Base-by-base conservation (phyloP, 495 filamentous ascomycete genomes). In the Cryomyces antarcticus region DNA sequence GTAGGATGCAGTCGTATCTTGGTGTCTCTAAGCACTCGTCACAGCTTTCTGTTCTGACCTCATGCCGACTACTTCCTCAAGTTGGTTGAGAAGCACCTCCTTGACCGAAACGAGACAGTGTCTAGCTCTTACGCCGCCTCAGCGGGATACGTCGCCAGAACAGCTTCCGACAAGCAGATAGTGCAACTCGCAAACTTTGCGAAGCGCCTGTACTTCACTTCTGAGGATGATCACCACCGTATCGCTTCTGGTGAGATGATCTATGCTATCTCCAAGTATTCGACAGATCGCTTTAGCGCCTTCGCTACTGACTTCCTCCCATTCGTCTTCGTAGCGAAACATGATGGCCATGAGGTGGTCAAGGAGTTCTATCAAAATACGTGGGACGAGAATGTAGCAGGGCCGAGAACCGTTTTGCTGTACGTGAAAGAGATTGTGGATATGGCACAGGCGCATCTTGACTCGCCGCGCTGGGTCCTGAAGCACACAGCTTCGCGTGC, bases 61-160 rank as follows among this genome's bases (percentile, higher is more conserved):
- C 77, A 87, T 58, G 78, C 81, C 11, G 77, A 85, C 50, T 58
- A 68, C 17, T 83, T 94, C 51, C 69, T 94, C 29, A 76, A 78
- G 49, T 60, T 80, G 9, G 67, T 93, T 41, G 70, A 78, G 49
- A 86, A 81, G 53, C 73, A 83, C 37, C 70, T 89, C 7, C 69
- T 88, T 7, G 89, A 95, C 55, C 75, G 80, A 28, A 97, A 95
- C 50, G 83, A 93, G 49, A 85, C 89, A 2, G 82, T 95, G 31
- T 80, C 74, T 53, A 75, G 76, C 39, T 81, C 76, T 5, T 97
- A 94, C 57, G 87, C 86, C 4, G 72, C 77, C 46, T 77, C 85
- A 6, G 70, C 82, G 31, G 89, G 88, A 3, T 97, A 97, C 58
- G 58, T 95, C 38, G 63, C 86, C 29, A 71, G 88, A 28, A 61